These are phyloP conservation scores for Climacium dendroides DNA, from an alignment of 225 moss, liverwort and hornwort species.

Conservation along the genomic window DNA sequence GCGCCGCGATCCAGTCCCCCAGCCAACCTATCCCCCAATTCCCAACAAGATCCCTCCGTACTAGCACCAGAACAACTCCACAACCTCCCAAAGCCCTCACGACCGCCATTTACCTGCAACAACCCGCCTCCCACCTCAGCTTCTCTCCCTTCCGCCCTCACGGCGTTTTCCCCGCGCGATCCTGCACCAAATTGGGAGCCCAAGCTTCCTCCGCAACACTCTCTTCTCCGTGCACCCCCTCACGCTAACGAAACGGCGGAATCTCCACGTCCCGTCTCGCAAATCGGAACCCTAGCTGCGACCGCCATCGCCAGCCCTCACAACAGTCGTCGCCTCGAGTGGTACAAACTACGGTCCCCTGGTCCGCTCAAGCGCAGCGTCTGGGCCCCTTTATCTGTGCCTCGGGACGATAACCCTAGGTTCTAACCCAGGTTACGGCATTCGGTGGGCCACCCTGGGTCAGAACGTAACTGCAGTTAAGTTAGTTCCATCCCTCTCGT, in stretches of 20 bases:
- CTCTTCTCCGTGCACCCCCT: background rate
- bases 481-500: background rate
- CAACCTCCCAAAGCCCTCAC: background rate
- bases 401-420: constrained; percentile 40
- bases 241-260: background rate
- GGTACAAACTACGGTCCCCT: constrained; percentile 1
- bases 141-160: background rate
- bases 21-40: background rate
- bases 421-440: constrained; percentile 18
- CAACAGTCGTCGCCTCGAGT: background rate
- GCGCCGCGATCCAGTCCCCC: background rate
- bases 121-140: background rate
- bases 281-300: constrained; percentile 25
- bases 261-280: background rate
- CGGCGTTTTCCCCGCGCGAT: background rate
- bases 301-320: constrained; percentile 8
- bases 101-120: background rate
- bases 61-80: background rate
- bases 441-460: background rate
- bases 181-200: background rate
- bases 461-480: background rate
- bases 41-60: background rate
- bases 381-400: constrained; percentile 31
- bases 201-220: background rate
- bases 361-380: background rate